Percentiles rank a stretch among this genome's conserved stretches.
phyloP scores from a whole-genome alignment of 2,329 filamentous ascomycete genomes.

The Neoarthrinium moseri region DNA sequence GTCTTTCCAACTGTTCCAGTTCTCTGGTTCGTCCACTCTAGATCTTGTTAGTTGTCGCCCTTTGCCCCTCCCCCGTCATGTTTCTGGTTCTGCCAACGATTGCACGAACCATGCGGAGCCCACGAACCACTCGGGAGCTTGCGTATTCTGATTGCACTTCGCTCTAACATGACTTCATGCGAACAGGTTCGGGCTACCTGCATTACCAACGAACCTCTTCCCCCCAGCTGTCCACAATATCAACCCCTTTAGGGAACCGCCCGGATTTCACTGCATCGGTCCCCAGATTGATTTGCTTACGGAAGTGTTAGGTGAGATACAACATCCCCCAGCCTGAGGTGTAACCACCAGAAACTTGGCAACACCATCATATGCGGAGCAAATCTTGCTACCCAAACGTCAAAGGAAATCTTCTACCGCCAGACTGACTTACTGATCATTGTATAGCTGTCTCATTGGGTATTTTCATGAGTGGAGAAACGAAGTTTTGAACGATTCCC shows the following conservation, averaged over 20 bases:
- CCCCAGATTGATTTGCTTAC: slow-evolving; percentile 11
- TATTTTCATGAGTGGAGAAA: slow-evolving; percentile 20
- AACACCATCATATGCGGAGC: background rate
- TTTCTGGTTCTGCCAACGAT: slow-evolving; percentile 23
- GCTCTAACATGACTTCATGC: slow-evolving; percentile 35
- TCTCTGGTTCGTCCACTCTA: slow-evolving; percentile 9
- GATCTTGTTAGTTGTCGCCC: slow-evolving; percentile 13
- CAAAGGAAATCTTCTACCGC: slow-evolving; percentile 4
- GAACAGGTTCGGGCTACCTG: slow-evolving; percentile 46
- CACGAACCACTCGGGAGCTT: slow-evolving; percentile 36
- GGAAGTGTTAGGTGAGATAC: slow-evolving; percentile 16
- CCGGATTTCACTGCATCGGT: slow-evolving; percentile 17
- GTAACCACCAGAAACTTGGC: too few species aligned
- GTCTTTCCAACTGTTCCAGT: slow-evolving; percentile 5
- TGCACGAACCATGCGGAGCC: slow-evolving; percentile 33
- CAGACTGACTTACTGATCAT: slow-evolving; percentile 11
- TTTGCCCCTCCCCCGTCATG: slow-evolving; percentile 11
- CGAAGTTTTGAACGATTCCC: slow-evolving; percentile 25
- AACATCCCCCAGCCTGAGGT: too few species aligned
- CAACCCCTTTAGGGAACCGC: slow-evolving; percentile 10
- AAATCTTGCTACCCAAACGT: slow-evolving; percentile 1
- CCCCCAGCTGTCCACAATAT: slow-evolving; percentile 25
- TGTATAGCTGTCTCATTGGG: slow-evolving; percentile 14
- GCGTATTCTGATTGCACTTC: slow-evolving; percentile 35
- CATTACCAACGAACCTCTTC: slow-evolving; percentile 36